Percentiles rank a stretch among this genome's conserved stretches.
phyloP scores from a whole-genome alignment of 352 stramenopile species.

The Peronospora farinosa region DNA sequence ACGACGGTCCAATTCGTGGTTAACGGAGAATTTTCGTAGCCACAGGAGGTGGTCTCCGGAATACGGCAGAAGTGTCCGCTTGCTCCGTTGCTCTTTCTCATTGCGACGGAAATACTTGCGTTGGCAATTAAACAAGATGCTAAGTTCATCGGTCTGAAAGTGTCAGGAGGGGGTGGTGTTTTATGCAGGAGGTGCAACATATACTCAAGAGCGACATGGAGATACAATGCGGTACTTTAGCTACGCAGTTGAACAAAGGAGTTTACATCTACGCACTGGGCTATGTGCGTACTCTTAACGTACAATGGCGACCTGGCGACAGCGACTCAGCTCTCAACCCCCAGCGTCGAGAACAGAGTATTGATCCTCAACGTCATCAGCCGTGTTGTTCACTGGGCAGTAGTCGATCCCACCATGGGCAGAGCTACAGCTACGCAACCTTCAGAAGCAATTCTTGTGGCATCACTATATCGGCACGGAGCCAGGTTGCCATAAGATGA shows the following conservation, averaged over 20 bases:
- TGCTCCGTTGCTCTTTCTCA: background rate
- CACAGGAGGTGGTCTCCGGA: background rate
- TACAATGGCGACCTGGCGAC: no score
- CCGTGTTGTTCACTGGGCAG: slow-evolving; percentile 1
- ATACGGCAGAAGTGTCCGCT: background rate
- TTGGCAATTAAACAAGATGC: background rate
- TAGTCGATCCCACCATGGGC: background rate
- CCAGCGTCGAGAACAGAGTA: no score
- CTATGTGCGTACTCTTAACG: background rate
- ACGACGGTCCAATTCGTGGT: slow-evolving; percentile 1
- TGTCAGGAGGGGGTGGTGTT: no score
- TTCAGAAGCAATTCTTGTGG: slow-evolving; percentile 8
- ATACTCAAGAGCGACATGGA: no score
- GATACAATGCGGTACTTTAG: background rate
- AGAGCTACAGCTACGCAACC: background rate
- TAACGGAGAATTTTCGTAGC: background rate
- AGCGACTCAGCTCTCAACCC: no score
- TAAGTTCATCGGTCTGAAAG: no score
- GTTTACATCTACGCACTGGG: background rate
- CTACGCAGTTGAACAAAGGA: background rate
- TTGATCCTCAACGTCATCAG: background rate
- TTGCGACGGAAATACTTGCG: background rate
- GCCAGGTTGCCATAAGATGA: background rate
- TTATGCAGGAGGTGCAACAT: no score
- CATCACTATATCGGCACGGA: background rate